Base-by-base conservation (phyloP, 2,329 filamentous ascomycete species). In the Fusarium buxicola region DNA sequence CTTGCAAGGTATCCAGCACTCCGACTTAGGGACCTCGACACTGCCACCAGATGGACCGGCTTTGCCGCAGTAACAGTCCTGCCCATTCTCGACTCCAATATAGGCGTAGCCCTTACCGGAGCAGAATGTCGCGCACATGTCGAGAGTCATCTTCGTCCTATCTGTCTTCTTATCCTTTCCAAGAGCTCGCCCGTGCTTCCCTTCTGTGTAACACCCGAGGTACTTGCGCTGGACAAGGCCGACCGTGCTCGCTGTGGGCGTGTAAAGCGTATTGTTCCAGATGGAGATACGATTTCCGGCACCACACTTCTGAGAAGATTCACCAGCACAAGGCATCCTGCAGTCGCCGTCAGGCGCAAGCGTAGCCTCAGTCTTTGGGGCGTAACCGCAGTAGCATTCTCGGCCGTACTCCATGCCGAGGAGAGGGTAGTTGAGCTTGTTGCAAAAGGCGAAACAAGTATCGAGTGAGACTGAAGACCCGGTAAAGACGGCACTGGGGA, bases 361-460 rank as follows among this genome's bases (percentile, higher is more conserved):
- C 3, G 63, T 68, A 1, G 66, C 55, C 10, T 69, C 57, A 0
- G 44, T 31, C 50, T 69, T 69, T 32, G 63, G 53, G 1, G 57
- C 54, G 7, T 50, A 60, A 1, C 66, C 66, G 10, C 66, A 69
- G 40, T 69, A 69, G 18, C 66, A 69, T 13, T 69, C 66, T 4
- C 28, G 49, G 2, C 63, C 55, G 10, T 69, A 69, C 27, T 69
- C 66, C 66, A 69, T 69, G 6, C 66, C 66, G 27, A 69, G 69
- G 1, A 69, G 45, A 1, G 66, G 66, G 7, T 58, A 69, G 32
- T 69, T 65, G 24, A 61, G 57, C 30, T 65, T 65, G 25, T 53
- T 63, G 15, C 66, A 69, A 15, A 69, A 69, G 0, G 63, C 48
- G 4, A 61, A 66, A 8, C 66, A 69, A 1, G 55, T 65, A 2